phyloP scores from a whole-genome alignment of 192 early-diverging fungal species.

The Globomyces pollinis-pini region DNA sequence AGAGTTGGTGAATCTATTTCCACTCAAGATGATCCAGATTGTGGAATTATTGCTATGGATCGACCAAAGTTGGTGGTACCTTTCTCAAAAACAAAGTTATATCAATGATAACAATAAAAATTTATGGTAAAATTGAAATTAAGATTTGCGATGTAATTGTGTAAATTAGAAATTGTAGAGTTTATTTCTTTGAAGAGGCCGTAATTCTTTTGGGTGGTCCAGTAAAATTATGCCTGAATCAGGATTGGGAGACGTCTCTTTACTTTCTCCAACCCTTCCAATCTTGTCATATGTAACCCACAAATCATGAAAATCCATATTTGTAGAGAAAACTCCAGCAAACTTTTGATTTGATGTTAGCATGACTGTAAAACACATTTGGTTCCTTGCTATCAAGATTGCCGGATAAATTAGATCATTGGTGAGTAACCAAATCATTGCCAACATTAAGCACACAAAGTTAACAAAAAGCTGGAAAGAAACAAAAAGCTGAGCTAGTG shows the following conservation, averaged over 20 bases:
- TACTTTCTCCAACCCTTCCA: too few relatives aligned
- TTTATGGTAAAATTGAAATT: too few relatives aligned
- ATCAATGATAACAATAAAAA: neutral
- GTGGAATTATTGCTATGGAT: neutral
- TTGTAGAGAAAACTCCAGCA: too few relatives aligned
- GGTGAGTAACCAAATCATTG: neutral
- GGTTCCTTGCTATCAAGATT: neutral
- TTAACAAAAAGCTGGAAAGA: neutral
- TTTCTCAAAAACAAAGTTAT: neutral
- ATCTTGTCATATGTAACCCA: too few relatives aligned
- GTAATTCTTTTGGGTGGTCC: too few relatives aligned
- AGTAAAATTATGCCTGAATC: too few relatives aligned
- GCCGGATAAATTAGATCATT: neutral
- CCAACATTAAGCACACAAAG: neutral
- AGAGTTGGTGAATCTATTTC: conserved; percentile 5
- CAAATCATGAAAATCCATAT: too few relatives aligned
- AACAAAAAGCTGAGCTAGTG: neutral
- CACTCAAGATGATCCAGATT: conserved; percentile 3
- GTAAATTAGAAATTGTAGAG: too few relatives aligned
- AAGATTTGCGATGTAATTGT: too few relatives aligned
- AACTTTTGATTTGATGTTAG: too few relatives aligned
- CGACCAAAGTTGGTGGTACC: neutral
- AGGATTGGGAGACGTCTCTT: too few relatives aligned
- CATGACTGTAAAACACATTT: conserved; percentile 4
- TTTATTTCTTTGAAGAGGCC: too few relatives aligned